Evolutionary conservation across 2,329 filamentous ascomycete genomes (phyloP).

Genomic region (Mariannaea sp.): DNA sequence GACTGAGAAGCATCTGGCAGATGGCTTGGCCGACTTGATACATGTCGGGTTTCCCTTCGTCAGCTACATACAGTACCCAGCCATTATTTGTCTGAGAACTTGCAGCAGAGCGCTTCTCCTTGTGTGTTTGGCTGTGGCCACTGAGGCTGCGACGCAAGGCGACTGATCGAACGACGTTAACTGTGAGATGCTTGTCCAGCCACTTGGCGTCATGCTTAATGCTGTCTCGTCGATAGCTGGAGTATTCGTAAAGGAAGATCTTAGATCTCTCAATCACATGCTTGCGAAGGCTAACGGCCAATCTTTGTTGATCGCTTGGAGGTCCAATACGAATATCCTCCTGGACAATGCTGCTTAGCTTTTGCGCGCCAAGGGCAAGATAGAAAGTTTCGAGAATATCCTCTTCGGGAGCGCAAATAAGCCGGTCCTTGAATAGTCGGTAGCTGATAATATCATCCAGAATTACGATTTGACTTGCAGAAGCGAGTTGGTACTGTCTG

Average conservation of each 20-base stretch:
- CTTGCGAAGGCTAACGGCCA: conserved; percentile 72
- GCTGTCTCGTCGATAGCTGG: conserved; percentile 72
- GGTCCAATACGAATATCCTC: conserved; percentile 76
- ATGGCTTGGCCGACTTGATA: conserved; percentile 92
- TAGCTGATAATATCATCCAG: conserved; percentile 90
- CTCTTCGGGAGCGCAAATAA: conserved; percentile 89
- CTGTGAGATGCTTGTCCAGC: conserved; percentile 82
- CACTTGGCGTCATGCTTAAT: conserved; percentile 88
- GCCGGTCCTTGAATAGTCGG: conserved; percentile 80
- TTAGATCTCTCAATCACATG: conserved; percentile 87
- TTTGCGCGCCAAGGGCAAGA: conserved; percentile 74
- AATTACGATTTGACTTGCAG: conserved; percentile 74
- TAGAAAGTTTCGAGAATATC: conserved; percentile 87
- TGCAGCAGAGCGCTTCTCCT: conserved; percentile 76
- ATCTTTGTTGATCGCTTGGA: conserved; percentile 67
- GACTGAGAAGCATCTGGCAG: conserved; percentile 76
- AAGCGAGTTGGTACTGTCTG: conserved; percentile 78
- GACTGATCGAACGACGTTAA: conserved; percentile 79
- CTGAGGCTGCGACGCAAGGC: conserved; percentile 76
- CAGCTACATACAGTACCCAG: conserved; percentile 77
- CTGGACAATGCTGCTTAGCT: conserved; percentile 77
- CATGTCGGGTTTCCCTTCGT: conserved; percentile 71
- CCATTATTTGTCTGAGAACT: conserved; percentile 58
- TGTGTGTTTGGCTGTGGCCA: conserved; percentile 70
- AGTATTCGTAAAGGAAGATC: conserved; percentile 81